These are phyloP conservation scores for Citrus sinensis DNA, from an alignment of 345 rosid genomes.

Conservation along the genomic window DVS_A1.0 CM039161.1:4955501-4956000, in stretches of 20 bases:
- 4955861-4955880: neutral
- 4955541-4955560: slow-evolving; percentile 46
- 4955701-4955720: slow-evolving; percentile 63
- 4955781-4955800: slow-evolving; percentile 48
- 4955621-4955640: neutral
- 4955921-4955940: slow-evolving; percentile 41
- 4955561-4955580: slow-evolving; percentile 38
- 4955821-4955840: neutral
- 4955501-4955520: slow-evolving; percentile 41
- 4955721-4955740: slow-evolving; percentile 55
- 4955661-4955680: slow-evolving; percentile 48
- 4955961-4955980: slow-evolving; percentile 40
- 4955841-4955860: neutral
- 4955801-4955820: neutral
- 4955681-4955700: slow-evolving; percentile 27
- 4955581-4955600: neutral
- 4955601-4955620: neutral
- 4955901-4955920: neutral
- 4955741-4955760: slow-evolving; percentile 39
- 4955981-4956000: slow-evolving; percentile 49
- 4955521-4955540: slow-evolving; percentile 53
- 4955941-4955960: slow-evolving; percentile 41
- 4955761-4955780: slow-evolving; percentile 47
- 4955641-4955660: neutral
- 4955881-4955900: neutral